Evolutionary conservation across 2,329 filamentous ascomycete species (phyloP).

Genomic region (Stromatinia cepivora): DNA sequence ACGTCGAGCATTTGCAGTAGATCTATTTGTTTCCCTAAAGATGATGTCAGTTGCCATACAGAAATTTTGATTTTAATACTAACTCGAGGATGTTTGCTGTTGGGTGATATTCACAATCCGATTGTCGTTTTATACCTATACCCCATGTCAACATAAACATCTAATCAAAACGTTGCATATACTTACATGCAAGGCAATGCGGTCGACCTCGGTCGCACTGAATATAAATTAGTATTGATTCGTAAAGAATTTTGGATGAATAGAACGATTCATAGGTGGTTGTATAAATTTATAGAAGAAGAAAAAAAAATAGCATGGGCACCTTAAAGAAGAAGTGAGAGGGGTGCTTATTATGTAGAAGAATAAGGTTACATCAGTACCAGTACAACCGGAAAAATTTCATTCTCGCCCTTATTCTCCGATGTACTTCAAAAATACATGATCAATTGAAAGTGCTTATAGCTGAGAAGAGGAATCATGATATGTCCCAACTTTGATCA

Average conservation of each 20-base stretch:
- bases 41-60: constrained; percentile 2
- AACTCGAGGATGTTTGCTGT: constrained; percentile 77
- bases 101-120: constrained; percentile 71
- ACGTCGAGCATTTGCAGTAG: constrained; percentile 53
- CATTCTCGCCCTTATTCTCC: background rate
- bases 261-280: background rate
- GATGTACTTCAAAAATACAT: background rate
- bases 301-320: background rate
- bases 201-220: constrained; percentile 76
- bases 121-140: constrained; percentile 72
- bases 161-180: constrained; percentile 13
- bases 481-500: background rate
- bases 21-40: constrained; percentile 57
- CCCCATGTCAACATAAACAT: constrained; percentile 34
- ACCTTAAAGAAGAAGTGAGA: background rate
- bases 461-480: background rate
- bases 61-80: constrained; percentile 40
- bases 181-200: constrained; percentile 64
- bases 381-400: background rate
- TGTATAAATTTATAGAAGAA: background rate
- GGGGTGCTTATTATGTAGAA: background rate
- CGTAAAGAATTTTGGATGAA: background rate
- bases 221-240: constrained; percentile 9
- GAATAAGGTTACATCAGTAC: background rate
- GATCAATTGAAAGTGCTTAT: background rate